Percentiles rank a stretch among this genome's conserved stretches.
Conservation (phyloP, 805 yeast species). For the Allodekkera sacchari region DNA sequence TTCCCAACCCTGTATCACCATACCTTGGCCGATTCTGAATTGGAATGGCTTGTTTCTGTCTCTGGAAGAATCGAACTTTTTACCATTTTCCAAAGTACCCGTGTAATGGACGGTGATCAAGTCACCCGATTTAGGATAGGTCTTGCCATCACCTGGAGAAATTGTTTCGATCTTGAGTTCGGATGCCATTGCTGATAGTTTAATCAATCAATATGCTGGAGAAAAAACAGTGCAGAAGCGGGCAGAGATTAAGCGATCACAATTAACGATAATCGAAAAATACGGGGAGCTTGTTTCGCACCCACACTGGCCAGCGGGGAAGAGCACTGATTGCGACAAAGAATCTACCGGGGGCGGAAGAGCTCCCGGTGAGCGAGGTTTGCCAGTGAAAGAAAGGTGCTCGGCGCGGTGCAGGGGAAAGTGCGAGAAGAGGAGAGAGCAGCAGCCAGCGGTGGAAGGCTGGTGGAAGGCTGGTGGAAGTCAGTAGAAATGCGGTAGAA, state of each 20-base stretch:
- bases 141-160: conserved; percentile 65
- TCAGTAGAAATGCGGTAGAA: too few species aligned
- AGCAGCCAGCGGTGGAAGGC: too few species aligned
- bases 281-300: too few species aligned
- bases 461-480: too few species aligned
- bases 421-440: too few species aligned
- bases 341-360: background rate
- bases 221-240: background rate
- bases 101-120: conserved; percentile 89
- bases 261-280: background rate
- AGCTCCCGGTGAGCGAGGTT: too few species aligned
- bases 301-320: background rate
- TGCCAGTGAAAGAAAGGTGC: too few species aligned
- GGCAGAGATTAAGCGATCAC: background rate
- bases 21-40: conserved; percentile 90
- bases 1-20: conserved; percentile 96
- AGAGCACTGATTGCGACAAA: background rate
- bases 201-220: background rate
- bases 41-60: conserved; percentile 96
- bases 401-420: too few species aligned
- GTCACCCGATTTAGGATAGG: conserved; percentile 84
- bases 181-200: conserved; percentile 8
- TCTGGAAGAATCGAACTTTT: conserved; percentile 90
- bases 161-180: conserved; percentile 26
- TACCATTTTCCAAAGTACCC: conserved; percentile 92